These are phyloP conservation scores for Echinochloa phyllopogon DNA, from an alignment of 176 grass and related monocot genomes.

Conservation along the genomic window DNA sequence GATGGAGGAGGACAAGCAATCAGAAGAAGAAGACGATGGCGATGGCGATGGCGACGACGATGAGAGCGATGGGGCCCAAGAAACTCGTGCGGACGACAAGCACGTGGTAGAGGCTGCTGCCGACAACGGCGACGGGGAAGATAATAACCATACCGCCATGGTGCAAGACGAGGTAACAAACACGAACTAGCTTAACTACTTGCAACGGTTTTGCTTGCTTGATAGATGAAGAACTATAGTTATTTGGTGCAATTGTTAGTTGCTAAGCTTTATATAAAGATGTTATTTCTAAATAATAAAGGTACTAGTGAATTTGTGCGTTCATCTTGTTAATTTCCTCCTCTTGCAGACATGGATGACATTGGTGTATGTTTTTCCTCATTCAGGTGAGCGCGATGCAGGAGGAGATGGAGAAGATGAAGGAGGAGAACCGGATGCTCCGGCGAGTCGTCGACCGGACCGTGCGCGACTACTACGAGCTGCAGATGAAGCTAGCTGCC, in stretches of 20 bases:
- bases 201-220: not conserved
- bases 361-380: not conserved
- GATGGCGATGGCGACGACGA: not conserved
- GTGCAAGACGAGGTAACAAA: constrained; percentile 59
- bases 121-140: not conserved
- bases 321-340: not conserved
- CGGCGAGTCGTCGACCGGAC: constrained; percentile 59
- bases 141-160: constrained; percentile 20
- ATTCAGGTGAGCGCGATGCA: constrained; percentile 77
- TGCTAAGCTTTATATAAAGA: not conserved
- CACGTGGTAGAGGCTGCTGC: constrained; percentile 21
- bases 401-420: constrained; percentile 81
- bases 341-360: not conserved
- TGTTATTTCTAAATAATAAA: not conserved
- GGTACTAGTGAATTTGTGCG: not conserved
- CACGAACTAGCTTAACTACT: not conserved
- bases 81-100: constrained; percentile 41
- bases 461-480: constrained; percentile 69
- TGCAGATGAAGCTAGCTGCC: constrained; percentile 72
- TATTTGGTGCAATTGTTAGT: constrained; percentile 15
- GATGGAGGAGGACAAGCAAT: constrained; percentile 51
- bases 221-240: not conserved
- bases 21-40: not conserved
- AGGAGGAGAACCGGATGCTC: constrained; percentile 82
- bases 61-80: constrained; percentile 37